A percentile compares a stretch with the other conserved stretches of the same genome.
These are phyloP conservation scores for Protea cynaroides DNA, from an alignment of 164 flowering plant genomes.

Conservation along the genomic window DNA sequence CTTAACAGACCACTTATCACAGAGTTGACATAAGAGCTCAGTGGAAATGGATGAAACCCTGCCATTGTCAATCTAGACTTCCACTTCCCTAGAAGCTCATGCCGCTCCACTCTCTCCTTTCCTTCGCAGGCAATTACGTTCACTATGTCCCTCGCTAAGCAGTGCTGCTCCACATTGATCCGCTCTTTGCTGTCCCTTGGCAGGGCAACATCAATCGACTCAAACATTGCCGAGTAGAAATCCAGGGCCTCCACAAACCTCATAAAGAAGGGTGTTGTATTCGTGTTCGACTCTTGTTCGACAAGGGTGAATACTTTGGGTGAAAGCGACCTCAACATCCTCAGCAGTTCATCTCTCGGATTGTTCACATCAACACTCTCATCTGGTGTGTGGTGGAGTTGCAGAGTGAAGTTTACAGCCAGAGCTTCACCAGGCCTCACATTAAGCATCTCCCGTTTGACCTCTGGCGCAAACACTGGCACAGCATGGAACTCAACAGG, in stretches of 20 bases:
- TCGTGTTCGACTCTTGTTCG: slow-evolving; percentile 81
- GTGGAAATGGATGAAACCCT: slow-evolving; percentile 54
- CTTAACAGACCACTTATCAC: slow-evolving; percentile 43
- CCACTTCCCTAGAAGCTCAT: slow-evolving; percentile 80
- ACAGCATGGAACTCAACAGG: slow-evolving; percentile 59
- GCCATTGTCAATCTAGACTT: slow-evolving; percentile 72
- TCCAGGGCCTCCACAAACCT: slow-evolving; percentile 58
- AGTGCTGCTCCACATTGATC: slow-evolving; percentile 67
- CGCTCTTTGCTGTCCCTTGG: slow-evolving; percentile 52
- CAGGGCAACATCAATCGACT: slow-evolving; percentile 60
- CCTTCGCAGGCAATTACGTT: slow-evolving; percentile 79
- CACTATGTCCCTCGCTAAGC: slow-evolving; percentile 72
- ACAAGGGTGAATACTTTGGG: slow-evolving; percentile 68
- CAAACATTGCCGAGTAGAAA: slow-evolving; percentile 72
- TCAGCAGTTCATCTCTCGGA: slow-evolving; percentile 63
- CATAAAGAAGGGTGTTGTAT: slow-evolving; percentile 61
- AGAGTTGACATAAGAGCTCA: slow-evolving; percentile 59
- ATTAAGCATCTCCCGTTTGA: slow-evolving; percentile 50
- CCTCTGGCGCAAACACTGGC: slow-evolving; percentile 45
- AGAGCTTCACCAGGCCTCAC: slow-evolving; percentile 71
- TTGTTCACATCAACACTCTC: slow-evolving; percentile 68
- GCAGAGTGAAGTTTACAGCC: slow-evolving; percentile 68
- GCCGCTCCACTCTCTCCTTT: slow-evolving; percentile 68
- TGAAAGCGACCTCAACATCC: slow-evolving; percentile 59
- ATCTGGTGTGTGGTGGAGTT: slow-evolving; percentile 79